Base-by-base conservation (phyloP, 129 eudicot species). In the Glebionis coronaria region DNA sequence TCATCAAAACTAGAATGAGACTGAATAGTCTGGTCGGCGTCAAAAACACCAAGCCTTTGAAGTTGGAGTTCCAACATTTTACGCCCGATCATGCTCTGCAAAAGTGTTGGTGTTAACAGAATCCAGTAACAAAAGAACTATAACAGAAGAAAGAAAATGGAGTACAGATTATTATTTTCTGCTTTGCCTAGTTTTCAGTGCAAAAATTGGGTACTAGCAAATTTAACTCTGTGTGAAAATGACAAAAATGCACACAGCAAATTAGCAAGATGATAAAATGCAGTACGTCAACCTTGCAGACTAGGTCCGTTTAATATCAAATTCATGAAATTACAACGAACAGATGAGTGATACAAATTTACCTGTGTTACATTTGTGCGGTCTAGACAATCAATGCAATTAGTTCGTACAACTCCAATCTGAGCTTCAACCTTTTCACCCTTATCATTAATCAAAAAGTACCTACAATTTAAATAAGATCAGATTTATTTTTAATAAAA, bases 341-440 rank as follows among this genome's bases (percentile, higher is more conserved):
- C 27, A 12, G 6, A 65, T 44, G 14, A 38, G 21, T 9, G 27
- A 73, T 27, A 65, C 18, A 63, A 60, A 45, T 13, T 9, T 72
- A 87, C 97, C 96, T 93, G 98, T 44, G 96, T 93, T 50, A 93
- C 96, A 72, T 93, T 93, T 80, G 98, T 88, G 12, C 98, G 96
- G 82, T 93, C 98, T 77, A 93, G 81, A 84, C 98, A 93, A 65
- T 93, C 98, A 61, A 93, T 80, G 82, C 98, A 93, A 70, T 93
- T 93, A 75, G 92, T 86, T 69, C 98, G 85, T 46, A 86, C 97
- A 67, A 93, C 69, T 65, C 98, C 98, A 61, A 46, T 50, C 79
- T 93, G 98, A 46, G 40, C 65, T 82, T 93, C 95, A 72, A 84
- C 78, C 75, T 86, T 89, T 70, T 88, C 95, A 42, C 95, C 90